Evolutionary conservation across 2,329 filamentous ascomycete species (phyloP).

Genomic region (Ceratocystis harringtonii): DNA sequence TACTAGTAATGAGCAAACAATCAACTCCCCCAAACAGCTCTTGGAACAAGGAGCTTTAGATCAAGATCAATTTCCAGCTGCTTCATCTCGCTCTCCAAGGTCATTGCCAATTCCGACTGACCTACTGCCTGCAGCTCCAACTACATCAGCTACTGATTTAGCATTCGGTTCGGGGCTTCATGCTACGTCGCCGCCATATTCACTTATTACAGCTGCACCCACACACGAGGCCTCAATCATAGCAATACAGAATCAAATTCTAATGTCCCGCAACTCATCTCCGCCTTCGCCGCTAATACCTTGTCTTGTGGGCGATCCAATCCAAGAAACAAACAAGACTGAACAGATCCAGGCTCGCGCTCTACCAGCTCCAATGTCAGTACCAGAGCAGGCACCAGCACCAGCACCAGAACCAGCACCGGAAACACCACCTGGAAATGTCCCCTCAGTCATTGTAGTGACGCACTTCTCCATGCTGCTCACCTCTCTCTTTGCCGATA

Average conservation of each 20-base stretch:
- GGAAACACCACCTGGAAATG: not conserved
- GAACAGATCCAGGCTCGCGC: not conserved
- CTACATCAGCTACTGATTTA: not conserved
- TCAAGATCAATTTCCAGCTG: not conserved
- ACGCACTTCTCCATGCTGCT: conserved; percentile 40
- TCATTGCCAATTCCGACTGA: not conserved
- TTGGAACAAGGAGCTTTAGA: not conserved
- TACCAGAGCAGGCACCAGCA: not conserved
- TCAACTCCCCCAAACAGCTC: not conserved
- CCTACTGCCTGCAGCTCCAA: not conserved
- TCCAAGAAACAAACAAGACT: not conserved
- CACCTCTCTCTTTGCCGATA: conserved; percentile 36
- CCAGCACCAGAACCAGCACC: not conserved
- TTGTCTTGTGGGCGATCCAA: not conserved
- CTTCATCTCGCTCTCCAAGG: not conserved
- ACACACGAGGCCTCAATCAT: not conserved
- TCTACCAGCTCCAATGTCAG: not conserved
- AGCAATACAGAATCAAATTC: not conserved
- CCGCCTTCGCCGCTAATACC: not conserved
- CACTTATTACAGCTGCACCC: not conserved
- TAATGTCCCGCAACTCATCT: not conserved
- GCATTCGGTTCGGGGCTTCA: not conserved
- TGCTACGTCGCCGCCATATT: not conserved
- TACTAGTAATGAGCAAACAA: not conserved
- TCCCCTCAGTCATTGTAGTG: conserved; percentile 36